Base-by-base conservation (phyloP, 2,329 filamentous ascomycete species). In the Tympanopsis confertula region DNA sequence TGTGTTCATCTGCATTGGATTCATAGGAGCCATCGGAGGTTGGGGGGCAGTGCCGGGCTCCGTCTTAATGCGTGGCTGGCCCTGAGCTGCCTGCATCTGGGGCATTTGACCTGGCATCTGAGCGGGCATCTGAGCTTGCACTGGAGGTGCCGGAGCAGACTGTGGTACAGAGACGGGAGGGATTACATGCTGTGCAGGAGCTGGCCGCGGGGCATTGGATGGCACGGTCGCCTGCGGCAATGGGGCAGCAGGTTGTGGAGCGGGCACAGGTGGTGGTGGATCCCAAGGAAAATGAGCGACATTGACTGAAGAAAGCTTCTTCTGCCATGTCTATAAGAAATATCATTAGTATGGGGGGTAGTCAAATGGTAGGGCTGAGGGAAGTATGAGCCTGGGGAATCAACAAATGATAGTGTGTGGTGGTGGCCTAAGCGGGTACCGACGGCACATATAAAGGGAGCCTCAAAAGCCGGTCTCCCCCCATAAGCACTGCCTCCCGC, bases 281-380 rank as follows among this genome's bases (percentile, higher is more conserved):
- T 98, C 91, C 91, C 91, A 98, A 10, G 91, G 89, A 56, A 96
- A 95, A 40, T 75, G 68, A 42, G 91, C 91, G 43, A 96, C 82
- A 47, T 82, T 78, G 46, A 93, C 78, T 48, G 78, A 77, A 1
- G 88, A 83, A 24, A 98, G 71, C 61, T 93, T 95, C 50, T 80
- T 71, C 68, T 96, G 88, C 91, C 91, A 98, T 63, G 81, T 85
- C 88, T 96, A 55, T 44, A 26, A 38, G 40, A 40, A 40, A 28
- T 35, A 36, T 40, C 36, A 38, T 19, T 10, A 39, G 43, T 41
- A 15, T 19, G 26, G 39, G 17, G 19, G 20, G 35, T 37, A 35
- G 39, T 37, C 35, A 39, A 20, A 39, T 41, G 39, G 29, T 36
- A 20, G 39, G 36, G 38, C 41, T 18, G 39, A 35, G 14, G 15